phyloP scores from a whole-genome alignment of 2,329 filamentous ascomycete species.

The Colletotrichum zoysiae region DNA sequence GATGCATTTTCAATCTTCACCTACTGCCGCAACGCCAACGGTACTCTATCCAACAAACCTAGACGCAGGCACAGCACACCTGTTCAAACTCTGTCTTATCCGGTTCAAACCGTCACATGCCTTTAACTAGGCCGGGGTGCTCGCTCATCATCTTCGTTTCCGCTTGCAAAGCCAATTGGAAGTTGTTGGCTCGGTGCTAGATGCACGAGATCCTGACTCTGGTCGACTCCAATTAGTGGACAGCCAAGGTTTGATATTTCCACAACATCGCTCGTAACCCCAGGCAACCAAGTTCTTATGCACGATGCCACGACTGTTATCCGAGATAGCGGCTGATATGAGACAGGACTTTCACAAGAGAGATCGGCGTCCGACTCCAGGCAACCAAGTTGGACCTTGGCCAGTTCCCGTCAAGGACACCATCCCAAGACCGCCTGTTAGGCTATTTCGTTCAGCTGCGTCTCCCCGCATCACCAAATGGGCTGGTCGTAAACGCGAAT shows the following conservation, averaged over 20 bases:
- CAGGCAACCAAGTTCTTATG: too few species aligned
- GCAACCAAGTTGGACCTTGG: background rate
- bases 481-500: slow-evolving; percentile 23
- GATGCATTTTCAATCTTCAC: background rate
- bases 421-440: background rate
- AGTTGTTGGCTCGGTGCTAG: background rate
- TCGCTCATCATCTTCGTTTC: background rate
- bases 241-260: background rate
- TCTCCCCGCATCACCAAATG: slow-evolving; percentile 2
- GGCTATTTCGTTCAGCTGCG: background rate
- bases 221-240: background rate
- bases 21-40: background rate
- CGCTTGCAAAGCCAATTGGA: background rate
- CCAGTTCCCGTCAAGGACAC: background rate
- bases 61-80: background rate
- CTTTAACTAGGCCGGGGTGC: background rate
- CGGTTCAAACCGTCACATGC: background rate
- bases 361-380: background rate
- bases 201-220: background rate
- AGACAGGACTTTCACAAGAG: background rate
- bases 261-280: background rate
- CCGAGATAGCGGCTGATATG: background rate
- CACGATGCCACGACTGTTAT: background rate
- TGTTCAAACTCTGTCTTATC: background rate
- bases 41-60: background rate